phyloP scores from a whole-genome alignment of 1,284 basidiomycete genomes.

The Puccinia hordei region DNA sequence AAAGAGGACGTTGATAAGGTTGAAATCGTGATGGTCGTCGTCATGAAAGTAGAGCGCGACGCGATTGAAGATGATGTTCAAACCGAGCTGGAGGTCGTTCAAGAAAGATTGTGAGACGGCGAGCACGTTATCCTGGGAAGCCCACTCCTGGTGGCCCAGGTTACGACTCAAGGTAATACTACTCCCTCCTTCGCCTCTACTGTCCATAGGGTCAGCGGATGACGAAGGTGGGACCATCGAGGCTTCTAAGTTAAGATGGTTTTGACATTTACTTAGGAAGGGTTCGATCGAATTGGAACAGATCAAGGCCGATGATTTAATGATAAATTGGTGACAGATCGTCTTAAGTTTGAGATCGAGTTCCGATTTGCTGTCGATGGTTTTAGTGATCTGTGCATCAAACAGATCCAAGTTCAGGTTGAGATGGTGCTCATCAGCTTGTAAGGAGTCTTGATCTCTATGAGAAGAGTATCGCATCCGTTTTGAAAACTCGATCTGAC shows the following conservation, averaged over 20 bases:
- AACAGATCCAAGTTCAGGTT: neutral
- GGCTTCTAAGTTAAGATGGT: conserved; percentile 16
- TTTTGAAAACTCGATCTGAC: conserved; percentile 13
- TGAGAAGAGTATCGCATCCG: conserved; percentile 7
- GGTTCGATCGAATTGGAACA: conserved; percentile 10
- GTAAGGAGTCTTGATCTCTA: neutral
- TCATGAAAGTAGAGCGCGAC: conserved; percentile 42
- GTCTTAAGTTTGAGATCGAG: conserved; percentile 31
- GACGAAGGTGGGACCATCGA: neutral
- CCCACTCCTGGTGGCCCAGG: conserved; percentile 40
- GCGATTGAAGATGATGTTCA: conserved; percentile 36
- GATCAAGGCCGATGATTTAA: neutral
- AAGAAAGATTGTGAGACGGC: conserved; percentile 14
- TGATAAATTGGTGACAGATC: conserved; percentile 32
- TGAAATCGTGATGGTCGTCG: conserved; percentile 29
- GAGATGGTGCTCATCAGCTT: neutral
- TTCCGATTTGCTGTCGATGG: conserved; percentile 46
- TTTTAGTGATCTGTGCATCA: neutral
- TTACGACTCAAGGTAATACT: conserved; percentile 25
- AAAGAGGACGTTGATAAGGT: conserved; percentile 40
- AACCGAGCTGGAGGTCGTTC: neutral
- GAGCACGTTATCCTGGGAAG: neutral
- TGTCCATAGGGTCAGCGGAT: neutral
- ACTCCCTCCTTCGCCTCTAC: neutral
- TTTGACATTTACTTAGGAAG: conserved; percentile 11